Percentiles rank a stretch among this genome's conserved stretches.
Conservation (phyloP, 345 rosid genomes). For the Erucastrum elatum region DNA sequence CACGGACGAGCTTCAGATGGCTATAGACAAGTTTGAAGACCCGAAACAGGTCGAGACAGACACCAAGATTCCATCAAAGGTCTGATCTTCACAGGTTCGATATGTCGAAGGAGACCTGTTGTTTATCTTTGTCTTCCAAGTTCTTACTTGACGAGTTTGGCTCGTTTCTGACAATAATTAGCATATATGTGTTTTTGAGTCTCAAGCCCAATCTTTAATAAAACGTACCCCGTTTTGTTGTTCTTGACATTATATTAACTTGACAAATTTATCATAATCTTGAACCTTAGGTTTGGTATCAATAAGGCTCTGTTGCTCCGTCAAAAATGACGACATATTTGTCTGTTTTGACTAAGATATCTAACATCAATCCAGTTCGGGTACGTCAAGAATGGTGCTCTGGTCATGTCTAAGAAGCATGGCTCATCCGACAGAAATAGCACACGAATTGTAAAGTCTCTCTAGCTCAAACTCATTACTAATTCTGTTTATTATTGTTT, state of each 20-base stretch:
- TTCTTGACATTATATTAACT: background rate
- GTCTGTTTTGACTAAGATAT: background rate
- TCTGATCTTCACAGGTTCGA: constrained; percentile 13
- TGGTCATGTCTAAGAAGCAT: background rate
- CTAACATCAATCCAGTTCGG: background rate
- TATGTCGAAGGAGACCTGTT: background rate
- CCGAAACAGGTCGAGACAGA: constrained; percentile 44
- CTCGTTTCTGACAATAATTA: background rate
- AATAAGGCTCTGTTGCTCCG: background rate
- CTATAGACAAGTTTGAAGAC: constrained; percentile 81
- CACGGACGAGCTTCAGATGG: constrained; percentile 82
- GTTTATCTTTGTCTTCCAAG: constrained; percentile 8
- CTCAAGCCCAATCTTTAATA: background rate
- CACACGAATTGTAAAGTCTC: background rate
- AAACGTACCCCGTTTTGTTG: constrained; percentile 13
- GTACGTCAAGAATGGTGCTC: background rate
- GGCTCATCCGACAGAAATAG: background rate
- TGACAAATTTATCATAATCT: background rate
- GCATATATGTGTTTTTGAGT: background rate
- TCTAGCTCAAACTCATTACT: background rate
- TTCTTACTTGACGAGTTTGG: background rate
- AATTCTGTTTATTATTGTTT: background rate
- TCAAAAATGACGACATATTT: background rate
- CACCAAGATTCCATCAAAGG: constrained; percentile 31
- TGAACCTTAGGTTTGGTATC: background rate